Evolutionary conservation across 78 protist genomes (phyloP).

Genomic region (Dictyostelium purpureum): DNA sequence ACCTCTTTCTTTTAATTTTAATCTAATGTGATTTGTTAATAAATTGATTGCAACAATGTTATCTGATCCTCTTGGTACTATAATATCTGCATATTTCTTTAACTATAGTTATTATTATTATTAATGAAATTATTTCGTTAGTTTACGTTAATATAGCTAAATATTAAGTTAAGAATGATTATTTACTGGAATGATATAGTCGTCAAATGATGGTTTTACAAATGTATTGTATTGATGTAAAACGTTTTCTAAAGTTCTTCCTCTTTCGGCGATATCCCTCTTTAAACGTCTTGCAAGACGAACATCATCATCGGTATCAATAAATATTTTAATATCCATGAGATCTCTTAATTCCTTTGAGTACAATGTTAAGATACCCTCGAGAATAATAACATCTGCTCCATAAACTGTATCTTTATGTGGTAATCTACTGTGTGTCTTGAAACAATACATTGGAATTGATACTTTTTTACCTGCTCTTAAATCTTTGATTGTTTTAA

Average conservation of each 20-base stretch:
- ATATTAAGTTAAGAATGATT: too few relatives aligned
- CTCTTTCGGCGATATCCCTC: conserved; percentile 87
- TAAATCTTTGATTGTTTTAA: conserved; percentile 50
- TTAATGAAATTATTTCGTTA: not conserved
- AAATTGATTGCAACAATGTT: conserved; percentile 81
- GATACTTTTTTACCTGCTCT: conserved; percentile 78
- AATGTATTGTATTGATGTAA: conserved; percentile 83
- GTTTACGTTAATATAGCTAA: not conserved
- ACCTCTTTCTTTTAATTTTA: conserved; percentile 68
- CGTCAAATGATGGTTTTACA: conserved; percentile 92
- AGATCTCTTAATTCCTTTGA: conserved; percentile 55
- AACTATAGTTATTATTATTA: conserved; percentile 21
- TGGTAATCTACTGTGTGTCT: conserved; percentile 74
- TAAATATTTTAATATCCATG: conserved; percentile 87
- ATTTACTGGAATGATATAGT: conserved; percentile 85
- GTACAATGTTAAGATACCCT: conserved; percentile 88
- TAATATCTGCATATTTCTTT: conserved; percentile 88
- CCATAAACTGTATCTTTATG: conserved; percentile 62
- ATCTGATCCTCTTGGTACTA: conserved; percentile 89
- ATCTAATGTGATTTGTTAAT: conserved; percentile 69
- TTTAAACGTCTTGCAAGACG: conserved; percentile 85
- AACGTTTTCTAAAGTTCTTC: conserved; percentile 81
- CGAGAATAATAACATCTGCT: conserved; percentile 86
- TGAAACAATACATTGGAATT: conserved; percentile 83
- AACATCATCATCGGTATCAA: conserved; percentile 90